Conservation (phyloP, 2,329 filamentous ascomycete genomes). For the Leptographium galeiforme region DNA sequence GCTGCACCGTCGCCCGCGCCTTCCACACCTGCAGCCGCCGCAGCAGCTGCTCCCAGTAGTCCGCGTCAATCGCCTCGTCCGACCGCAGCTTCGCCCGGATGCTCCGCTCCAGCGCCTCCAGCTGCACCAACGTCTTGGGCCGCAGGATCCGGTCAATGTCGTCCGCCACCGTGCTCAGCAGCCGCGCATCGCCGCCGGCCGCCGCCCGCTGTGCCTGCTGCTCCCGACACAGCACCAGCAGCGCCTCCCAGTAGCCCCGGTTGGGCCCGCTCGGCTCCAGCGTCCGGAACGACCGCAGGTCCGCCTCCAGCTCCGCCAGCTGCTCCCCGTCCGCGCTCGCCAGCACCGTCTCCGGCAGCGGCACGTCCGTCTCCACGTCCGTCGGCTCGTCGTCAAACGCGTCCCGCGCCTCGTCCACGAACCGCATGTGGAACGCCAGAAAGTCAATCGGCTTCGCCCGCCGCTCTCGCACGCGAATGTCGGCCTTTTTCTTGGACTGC, state of each 20-base stretch:
- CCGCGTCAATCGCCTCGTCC: slow-evolving; percentile 84
- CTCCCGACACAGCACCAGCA: slow-evolving; percentile 73
- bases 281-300: slow-evolving; percentile 66
- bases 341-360: slow-evolving; percentile 70
- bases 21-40: slow-evolving; percentile 81
- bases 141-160: slow-evolving; percentile 81
- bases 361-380: slow-evolving; percentile 60
- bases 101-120: slow-evolving; percentile 77
- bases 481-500: slow-evolving; percentile 95
- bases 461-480: slow-evolving; percentile 82
- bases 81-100: slow-evolving; percentile 76
- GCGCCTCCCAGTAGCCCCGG: slow-evolving; percentile 81
- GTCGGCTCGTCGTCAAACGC: slow-evolving; percentile 74
- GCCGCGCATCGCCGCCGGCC: slow-evolving; percentile 42
- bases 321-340: slow-evolving; percentile 52
- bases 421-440: slow-evolving; percentile 78
- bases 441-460: slow-evolving; percentile 88
- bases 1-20: slow-evolving; percentile 70
- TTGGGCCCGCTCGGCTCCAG: slow-evolving; percentile 70
- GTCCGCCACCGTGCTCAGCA: slow-evolving; percentile 67
- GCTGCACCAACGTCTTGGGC: slow-evolving; percentile 73
- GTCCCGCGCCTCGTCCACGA: slow-evolving; percentile 74
- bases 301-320: slow-evolving; percentile 63
- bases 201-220: slow-evolving; percentile 25
- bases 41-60: slow-evolving; percentile 94